Evolutionary conservation across 2,329 filamentous ascomycete species (phyloP).

Genomic region (Talaromyces verruculosus): DNA sequence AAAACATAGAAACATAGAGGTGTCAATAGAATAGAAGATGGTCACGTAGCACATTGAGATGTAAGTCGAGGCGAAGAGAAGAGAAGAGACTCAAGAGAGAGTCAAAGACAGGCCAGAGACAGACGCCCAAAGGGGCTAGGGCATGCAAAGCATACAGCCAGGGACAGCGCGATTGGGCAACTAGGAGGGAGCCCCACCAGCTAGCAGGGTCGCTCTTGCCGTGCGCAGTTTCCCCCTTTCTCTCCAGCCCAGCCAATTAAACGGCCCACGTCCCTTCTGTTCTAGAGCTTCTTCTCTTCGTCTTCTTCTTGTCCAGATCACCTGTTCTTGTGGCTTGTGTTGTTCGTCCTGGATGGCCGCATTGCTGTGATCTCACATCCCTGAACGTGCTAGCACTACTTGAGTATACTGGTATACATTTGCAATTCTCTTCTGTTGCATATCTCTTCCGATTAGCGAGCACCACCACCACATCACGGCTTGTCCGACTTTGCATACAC

Average conservation of each 20-base stretch:
- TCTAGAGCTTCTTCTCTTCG: background rate
- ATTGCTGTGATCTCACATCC: conserved; percentile 9
- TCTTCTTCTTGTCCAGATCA: background rate
- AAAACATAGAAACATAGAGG: background rate
- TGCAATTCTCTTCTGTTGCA: conserved; percentile 2
- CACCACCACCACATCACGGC: background rate
- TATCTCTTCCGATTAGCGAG: conserved; percentile 2
- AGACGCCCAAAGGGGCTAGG: too few species aligned
- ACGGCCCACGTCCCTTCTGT: conserved; percentile 1
- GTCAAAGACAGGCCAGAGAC: too few species aligned
- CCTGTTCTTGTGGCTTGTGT: background rate
- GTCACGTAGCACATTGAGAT: background rate
- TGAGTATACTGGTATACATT: conserved; percentile 1
- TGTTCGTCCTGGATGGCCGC: background rate
- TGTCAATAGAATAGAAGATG: background rate
- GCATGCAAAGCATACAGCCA: background rate
- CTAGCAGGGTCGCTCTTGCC: conserved; percentile 1
- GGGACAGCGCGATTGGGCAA: background rate
- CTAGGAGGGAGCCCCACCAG: background rate
- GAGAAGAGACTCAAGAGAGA: too few species aligned
- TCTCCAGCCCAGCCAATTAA: conserved; percentile 16
- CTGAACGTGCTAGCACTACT: conserved; percentile 1
- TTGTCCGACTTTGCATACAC: background rate
- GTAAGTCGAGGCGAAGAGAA: too few species aligned
- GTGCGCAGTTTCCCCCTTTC: conserved; percentile 16